Percentiles rank a stretch among this genome's conserved stretches.
Conservation (phyloP, 305 asterid species). For the Fraxinus albicans region DNA sequence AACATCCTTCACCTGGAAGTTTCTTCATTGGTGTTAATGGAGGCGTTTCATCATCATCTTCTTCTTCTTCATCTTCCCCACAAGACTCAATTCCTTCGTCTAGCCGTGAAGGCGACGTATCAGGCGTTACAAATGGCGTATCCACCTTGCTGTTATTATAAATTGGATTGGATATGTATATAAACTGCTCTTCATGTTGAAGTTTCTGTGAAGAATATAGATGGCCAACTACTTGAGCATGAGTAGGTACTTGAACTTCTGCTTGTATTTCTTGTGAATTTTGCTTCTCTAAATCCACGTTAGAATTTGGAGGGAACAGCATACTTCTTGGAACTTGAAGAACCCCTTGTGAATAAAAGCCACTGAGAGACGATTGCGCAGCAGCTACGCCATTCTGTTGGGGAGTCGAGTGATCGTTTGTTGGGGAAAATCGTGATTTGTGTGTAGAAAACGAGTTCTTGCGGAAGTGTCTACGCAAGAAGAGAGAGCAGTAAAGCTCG, state of each 20-base stretch:
- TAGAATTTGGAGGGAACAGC: constrained; percentile 32
- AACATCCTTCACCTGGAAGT: constrained; percentile 40
- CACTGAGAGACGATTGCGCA: constrained; percentile 19
- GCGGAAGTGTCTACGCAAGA: not conserved
- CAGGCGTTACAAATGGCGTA: constrained; percentile 44
- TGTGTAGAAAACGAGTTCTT: not conserved
- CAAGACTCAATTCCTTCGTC: constrained; percentile 13
- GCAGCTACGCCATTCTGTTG: not conserved
- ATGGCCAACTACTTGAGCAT: constrained; percentile 13
- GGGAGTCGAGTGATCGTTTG: not conserved
- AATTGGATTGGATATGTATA: constrained; percentile 44
- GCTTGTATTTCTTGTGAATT: constrained; percentile 11
- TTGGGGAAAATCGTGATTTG: not conserved
- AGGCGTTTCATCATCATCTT: constrained; percentile 19
- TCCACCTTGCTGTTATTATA: constrained; percentile 29
- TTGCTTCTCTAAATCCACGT: constrained; percentile 25
- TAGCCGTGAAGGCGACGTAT: constrained; percentile 38
- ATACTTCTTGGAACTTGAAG: constrained; percentile 39
- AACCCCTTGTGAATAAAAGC: constrained; percentile 41
- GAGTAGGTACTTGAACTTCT: not conserved
- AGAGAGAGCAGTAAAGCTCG: constrained; percentile 2
- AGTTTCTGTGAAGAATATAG: not conserved
- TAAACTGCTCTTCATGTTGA: constrained; percentile 5
- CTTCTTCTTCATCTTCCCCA: constrained; percentile 17
- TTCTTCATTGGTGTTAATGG: constrained; percentile 45